Conservation (phyloP, 2,329 filamentous ascomycete species). For the Ambrosiella cleistominuta region DNA sequence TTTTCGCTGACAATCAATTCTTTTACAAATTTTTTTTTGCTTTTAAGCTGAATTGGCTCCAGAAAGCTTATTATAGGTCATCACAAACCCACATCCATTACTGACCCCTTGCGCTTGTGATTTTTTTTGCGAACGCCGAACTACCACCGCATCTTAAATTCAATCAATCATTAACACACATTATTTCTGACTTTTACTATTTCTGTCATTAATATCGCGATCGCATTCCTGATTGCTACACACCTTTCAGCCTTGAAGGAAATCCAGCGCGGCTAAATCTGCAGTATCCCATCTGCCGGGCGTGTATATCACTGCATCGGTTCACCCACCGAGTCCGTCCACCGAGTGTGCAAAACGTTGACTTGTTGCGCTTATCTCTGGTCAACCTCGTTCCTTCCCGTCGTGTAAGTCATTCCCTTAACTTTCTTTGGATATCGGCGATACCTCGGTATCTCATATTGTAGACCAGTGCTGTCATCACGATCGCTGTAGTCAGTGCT, state of each 20-base stretch:
- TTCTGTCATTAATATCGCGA: not conserved
- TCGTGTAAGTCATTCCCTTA: conserved; percentile 12
- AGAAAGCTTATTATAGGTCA: not conserved
- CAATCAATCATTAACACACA: not conserved
- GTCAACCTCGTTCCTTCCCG: conserved; percentile 12
- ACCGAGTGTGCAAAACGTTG: not conserved
- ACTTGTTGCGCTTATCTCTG: not conserved
- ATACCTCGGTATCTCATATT: not conserved
- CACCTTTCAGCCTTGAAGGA: not conserved
- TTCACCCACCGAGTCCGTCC: not conserved
- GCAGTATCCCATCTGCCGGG: not conserved
- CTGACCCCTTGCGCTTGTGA: not conserved
- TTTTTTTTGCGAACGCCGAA: not conserved
- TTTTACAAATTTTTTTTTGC: no score
- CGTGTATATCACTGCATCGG: not conserved
- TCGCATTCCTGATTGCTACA: not conserved
- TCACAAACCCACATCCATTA: not conserved
- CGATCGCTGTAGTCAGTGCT: not conserved
- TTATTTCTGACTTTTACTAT: not conserved
- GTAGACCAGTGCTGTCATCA: no score
- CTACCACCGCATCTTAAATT: not conserved
- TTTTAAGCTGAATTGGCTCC: no score
- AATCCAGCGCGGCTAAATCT: not conserved
- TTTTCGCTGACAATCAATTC: no score
- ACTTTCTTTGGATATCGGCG: not conserved